phyloP scores from a whole-genome alignment of 805 yeast species.

The Metschnikowia dekortorum region DNA sequence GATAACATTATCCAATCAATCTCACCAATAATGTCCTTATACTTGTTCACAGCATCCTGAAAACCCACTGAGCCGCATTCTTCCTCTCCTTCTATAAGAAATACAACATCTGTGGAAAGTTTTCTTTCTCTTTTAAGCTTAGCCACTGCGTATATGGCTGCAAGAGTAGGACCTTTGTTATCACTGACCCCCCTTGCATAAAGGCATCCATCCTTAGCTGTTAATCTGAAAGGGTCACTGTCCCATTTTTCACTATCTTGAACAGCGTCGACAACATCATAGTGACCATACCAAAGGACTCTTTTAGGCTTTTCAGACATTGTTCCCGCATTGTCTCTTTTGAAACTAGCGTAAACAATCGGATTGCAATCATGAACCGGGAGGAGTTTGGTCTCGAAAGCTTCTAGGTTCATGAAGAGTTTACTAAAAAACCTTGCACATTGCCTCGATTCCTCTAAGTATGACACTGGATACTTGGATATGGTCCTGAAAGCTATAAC shows the following conservation, averaged over 20 bases:
- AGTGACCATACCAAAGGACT: conserved; percentile 90
- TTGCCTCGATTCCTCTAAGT: conserved; percentile 73
- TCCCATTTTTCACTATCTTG: conserved; percentile 56
- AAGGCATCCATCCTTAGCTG: conserved; percentile 77
- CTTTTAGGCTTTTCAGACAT: conserved; percentile 23
- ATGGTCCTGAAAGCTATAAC: conserved; percentile 73
- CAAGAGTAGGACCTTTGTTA: conserved; percentile 89
- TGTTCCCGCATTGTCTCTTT: conserved; percentile 7
- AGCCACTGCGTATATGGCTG: conserved; percentile 83
- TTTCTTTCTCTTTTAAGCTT: conserved; percentile 50
- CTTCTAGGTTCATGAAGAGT: conserved; percentile 65
- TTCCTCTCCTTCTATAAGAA: conserved; percentile 91
- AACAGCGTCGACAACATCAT: conserved; percentile 85
- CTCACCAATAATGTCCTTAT: conserved; percentile 53
- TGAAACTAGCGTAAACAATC: conserved; percentile 71
- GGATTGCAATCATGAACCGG: conserved; percentile 83
- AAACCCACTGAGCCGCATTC: conserved; percentile 91
- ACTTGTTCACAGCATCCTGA: conserved; percentile 53
- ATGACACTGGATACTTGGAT: conserved; percentile 63
- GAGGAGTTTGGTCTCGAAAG: conserved; percentile 57
- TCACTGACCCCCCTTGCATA: conserved; percentile 93
- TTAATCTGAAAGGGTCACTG: conserved; percentile 71
- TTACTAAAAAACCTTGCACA: conserved; percentile 75
- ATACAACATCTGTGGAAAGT: conserved; percentile 69
- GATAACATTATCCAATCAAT: conserved; percentile 89